Conservation (phyloP, 345 rosid genomes). For the Abelmoschus esculentus region DNA sequence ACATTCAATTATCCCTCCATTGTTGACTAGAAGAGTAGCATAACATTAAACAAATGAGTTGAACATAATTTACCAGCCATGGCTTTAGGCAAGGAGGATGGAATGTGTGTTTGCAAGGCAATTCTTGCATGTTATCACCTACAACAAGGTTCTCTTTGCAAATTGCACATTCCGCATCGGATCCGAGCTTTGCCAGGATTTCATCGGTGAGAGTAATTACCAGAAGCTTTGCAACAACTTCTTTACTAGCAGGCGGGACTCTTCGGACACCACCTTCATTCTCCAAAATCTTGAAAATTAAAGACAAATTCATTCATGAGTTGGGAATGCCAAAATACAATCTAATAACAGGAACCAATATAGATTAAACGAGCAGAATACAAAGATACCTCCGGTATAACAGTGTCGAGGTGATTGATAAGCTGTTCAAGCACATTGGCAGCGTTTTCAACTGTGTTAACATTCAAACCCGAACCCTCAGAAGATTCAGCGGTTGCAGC, state of each 20-base stretch:
- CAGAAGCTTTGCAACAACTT: constrained; percentile 84
- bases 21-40: background rate
- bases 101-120: constrained; percentile 79
- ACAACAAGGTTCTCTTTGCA: constrained; percentile 72
- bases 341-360: background rate
- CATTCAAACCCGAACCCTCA: constrained; percentile 16
- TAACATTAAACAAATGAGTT: constrained; percentile 1
- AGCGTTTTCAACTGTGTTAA: constrained; percentile 35
- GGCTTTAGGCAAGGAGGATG: constrained; percentile 96
- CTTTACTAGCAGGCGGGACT: constrained; percentile 93
- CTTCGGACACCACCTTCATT: constrained; percentile 40
- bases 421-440: constrained; percentile 48
- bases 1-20: background rate
- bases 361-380: background rate
- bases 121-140: constrained; percentile 52
- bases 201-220: constrained; percentile 46
- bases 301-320: constrained; percentile 15
- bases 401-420: constrained; percentile 40
- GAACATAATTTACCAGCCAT: constrained; percentile 71
- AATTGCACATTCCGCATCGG: constrained; percentile 75
- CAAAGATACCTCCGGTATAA: constrained; percentile 24
- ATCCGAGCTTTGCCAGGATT: constrained; percentile 49
- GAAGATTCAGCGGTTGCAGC: constrained; percentile 35
- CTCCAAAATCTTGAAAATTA: background rate
- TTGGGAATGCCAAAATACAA: background rate